phyloP scores from a whole-genome alignment of 1,139 yeast genomes.

The Blastobotrys serpentis region DNA sequence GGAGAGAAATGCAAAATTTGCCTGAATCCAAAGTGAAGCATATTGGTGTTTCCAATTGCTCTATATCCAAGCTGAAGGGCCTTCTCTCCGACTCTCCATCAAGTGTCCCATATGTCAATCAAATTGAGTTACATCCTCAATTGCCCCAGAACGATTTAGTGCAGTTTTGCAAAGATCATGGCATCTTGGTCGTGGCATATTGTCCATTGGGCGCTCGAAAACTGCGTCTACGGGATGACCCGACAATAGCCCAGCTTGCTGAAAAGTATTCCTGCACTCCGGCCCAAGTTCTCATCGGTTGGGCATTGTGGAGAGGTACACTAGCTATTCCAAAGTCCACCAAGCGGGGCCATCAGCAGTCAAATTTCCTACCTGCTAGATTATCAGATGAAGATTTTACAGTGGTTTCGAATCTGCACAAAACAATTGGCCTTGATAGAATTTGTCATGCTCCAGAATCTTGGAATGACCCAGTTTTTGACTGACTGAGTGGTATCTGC shows the following conservation, averaged over 20 bases:
- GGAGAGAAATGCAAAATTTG: conserved; percentile 65
- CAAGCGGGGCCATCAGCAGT: conserved; percentile 54
- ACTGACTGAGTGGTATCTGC: not conserved
- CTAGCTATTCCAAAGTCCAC: conserved; percentile 72
- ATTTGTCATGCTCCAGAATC: not conserved
- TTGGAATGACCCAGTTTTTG: not conserved
- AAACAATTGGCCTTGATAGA: not conserved
- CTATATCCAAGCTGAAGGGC: conserved; percentile 50
- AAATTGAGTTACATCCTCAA: conserved; percentile 74
- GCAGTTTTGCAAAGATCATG: conserved; percentile 51
- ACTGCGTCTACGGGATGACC: conserved; percentile 40
- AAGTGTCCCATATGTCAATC: conserved; percentile 65
- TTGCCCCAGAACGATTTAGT: conserved; percentile 66
- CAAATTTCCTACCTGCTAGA: conserved; percentile 43
- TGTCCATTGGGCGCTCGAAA: conserved; percentile 55
- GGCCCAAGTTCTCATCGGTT: conserved; percentile 64
- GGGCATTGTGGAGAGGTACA: conserved; percentile 67
- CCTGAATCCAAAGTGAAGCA: conserved; percentile 56
- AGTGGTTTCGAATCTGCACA: not conserved
- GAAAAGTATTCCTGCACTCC: conserved; percentile 52
- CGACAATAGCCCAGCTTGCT: conserved; percentile 51
- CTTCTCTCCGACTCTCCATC: conserved; percentile 49
- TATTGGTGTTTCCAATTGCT: conserved; percentile 77
- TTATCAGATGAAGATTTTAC: not conserved
- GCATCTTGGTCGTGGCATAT: conserved; percentile 66